These are phyloP conservation scores for Ustilago sp. DNA, from an alignment of 1,284 basidiomycete species.

Conservation along the genomic window DNA sequence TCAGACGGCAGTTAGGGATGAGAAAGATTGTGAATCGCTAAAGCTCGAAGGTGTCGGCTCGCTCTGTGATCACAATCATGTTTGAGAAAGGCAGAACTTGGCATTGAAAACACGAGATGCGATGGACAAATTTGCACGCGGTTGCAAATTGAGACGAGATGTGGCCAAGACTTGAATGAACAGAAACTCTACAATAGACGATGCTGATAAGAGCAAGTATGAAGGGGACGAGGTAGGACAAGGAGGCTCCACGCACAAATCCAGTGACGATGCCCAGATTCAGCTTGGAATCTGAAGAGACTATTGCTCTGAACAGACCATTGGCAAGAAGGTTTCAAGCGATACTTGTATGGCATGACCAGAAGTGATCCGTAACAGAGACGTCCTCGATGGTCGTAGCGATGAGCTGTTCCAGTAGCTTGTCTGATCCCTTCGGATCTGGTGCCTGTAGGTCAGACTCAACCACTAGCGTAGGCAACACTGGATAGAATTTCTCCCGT, in stretches of 20 bases:
- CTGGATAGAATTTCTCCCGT: neutral
- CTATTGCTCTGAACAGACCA: too few relatives aligned
- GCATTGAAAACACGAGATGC: neutral
- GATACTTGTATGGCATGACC: neutral
- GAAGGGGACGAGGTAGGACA: neutral
- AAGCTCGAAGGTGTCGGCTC: neutral
- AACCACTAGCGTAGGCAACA: neutral
- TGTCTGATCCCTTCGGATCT: neutral
- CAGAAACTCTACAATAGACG: neutral
- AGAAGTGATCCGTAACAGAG: neutral
- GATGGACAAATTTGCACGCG: neutral
- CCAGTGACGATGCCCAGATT: neutral
- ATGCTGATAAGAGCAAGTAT: neutral
- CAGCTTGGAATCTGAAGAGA: neutral
- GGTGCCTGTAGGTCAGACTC: neutral
- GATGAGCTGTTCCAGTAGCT: conserved; percentile 6
- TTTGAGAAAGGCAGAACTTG: neutral
- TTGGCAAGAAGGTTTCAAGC: neutral
- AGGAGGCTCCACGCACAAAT: neutral
- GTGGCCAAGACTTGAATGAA: neutral
- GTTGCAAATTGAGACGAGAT: neutral
- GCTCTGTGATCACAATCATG: neutral
- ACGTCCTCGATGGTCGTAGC: neutral
- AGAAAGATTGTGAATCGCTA: neutral
- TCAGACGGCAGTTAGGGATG: too few relatives aligned